Base-by-base conservation (phyloP, 306 rosid species). In the Trichosanthes cucumerina region DNA sequence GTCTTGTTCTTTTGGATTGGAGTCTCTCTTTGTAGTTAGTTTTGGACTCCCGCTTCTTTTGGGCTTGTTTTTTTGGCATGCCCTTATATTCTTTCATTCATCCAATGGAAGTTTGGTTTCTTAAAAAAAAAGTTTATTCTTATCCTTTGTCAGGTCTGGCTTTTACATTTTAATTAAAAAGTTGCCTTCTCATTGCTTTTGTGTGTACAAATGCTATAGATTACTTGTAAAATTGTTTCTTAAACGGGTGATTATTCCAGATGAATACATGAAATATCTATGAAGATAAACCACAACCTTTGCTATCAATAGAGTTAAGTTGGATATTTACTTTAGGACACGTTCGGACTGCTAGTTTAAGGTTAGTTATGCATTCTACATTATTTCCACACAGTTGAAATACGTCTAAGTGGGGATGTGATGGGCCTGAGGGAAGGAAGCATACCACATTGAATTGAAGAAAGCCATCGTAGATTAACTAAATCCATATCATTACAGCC, bases 71-170 rank as follows among this genome's bases (percentile, higher is more conserved):
- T n/a, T n/a, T n/a, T n/a, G n/a, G n/a, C n/a, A n/a, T n/a, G n/a
- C n/a, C n/a, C n/a, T n/a, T n/a, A n/a, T n/a, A n/a, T n/a, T n/a
- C n/a, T n/a, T n/a, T n/a, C n/a, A n/a, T n/a, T n/a, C n/a, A n/a
- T n/a, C n/a, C n/a, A n/a, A n/a, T n/a, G n/a, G n/a, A n/a, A n/a
- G n/a, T n/a, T n/a, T n/a, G n/a, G n/a, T n/a, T n/a, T n/a, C n/a
- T n/a, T n/a, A n/a, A n/a, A n/a, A n/a, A n/a, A n/a, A n/a, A 85
- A 85, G 81, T 65, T 75, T 28, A 23, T 24, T 39, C n/a, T 19
- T 49, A 50, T 63, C n/a, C n/a, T n/a, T n/a, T n/a, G n/a, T n/a
- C n/a, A n/a, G 43, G 59, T 8, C 44, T 73, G 5, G 43, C 24
- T 19, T 73, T 33, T 47, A 8, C 10, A 15, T 21, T 9, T 21